Percentiles rank a stretch among this genome's conserved stretches.
Conservation (phyloP, 768 basidiomycete genomes). For the Kwoniella sp. region DNA sequence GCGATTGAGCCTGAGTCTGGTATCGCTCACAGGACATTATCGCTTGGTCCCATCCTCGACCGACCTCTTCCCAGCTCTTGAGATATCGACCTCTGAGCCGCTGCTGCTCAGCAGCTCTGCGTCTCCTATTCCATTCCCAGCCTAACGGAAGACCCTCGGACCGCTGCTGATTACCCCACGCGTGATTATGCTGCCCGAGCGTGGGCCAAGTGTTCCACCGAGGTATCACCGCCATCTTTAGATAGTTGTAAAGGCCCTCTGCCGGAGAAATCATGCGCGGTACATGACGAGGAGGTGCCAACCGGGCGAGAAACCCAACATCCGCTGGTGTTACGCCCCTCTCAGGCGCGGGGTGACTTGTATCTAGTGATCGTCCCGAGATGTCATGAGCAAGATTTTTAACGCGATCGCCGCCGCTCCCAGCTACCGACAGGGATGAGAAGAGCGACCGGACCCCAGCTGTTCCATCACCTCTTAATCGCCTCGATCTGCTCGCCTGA, state of each 20-base stretch:
- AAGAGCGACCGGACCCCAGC: constrained; percentile 18
- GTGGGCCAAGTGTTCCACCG: constrained; percentile 29
- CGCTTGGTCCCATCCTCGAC: constrained; percentile 21
- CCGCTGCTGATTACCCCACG: no score
- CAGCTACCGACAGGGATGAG: constrained; percentile 22
- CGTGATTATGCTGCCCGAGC: no score
- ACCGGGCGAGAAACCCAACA: no score
- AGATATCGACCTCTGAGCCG: constrained; percentile 11
- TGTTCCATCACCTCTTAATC: neutral
- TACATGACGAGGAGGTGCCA: no score
- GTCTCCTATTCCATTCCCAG: constrained; percentile 39
- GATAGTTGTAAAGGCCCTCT: constrained; percentile 26
- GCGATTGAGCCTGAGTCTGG: no score
- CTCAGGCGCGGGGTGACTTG: no score
- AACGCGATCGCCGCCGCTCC: no score
- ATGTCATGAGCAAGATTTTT: no score
- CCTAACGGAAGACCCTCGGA: no score
- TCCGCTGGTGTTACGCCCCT: no score
- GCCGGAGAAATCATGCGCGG: constrained; percentile 21
- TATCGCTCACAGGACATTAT: constrained; percentile 44
- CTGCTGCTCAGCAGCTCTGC: constrained; percentile 20
- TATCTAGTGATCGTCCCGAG: no score
- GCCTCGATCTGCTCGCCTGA: no score
- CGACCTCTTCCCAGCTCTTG: constrained; percentile 14
- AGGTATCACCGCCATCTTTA: constrained; percentile 13